These are phyloP conservation scores for Collybiopsis luxurians DNA, from an alignment of 768 basidiomycete species.

Conservation along the genomic window DNA sequence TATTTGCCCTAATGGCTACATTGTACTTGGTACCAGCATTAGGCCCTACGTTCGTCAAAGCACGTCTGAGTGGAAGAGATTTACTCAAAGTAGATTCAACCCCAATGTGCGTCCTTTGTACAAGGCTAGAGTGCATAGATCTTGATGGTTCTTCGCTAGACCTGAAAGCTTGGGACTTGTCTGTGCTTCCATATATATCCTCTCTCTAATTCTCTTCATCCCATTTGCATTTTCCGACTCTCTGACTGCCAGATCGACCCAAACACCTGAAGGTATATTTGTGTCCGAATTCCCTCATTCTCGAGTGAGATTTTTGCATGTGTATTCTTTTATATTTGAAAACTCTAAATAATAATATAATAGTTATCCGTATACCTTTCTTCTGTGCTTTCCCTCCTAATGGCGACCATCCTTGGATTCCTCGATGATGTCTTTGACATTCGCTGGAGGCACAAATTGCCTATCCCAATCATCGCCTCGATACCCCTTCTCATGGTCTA, in stretches of 20 bases:
- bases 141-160: conserved; percentile 36
- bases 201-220: conserved; percentile 86
- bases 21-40: conserved; percentile 81
- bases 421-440: conserved; percentile 98
- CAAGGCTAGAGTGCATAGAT: not conserved
- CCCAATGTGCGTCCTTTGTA: conserved; percentile 53
- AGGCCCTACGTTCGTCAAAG: conserved; percentile 74
- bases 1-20: conserved; percentile 78
- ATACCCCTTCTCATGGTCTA: conserved; percentile 96
- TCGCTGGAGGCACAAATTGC: conserved; percentile 96
- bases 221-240: conserved; percentile 90
- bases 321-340: not conserved
- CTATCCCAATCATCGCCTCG: conserved; percentile 93
- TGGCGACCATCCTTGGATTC: conserved; percentile 93
- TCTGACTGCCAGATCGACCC: conserved; percentile 43
- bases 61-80: conserved; percentile 83
- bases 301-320: conserved; percentile 44
- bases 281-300: conserved; percentile 75
- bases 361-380: conserved; percentile 93
- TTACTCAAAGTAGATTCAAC: conserved; percentile 76
- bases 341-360: not conserved
- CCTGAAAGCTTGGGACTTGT: conserved; percentile 94
- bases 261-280: conserved; percentile 57
- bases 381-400: conserved; percentile 85
- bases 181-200: conserved; percentile 85